These are phyloP conservation scores for Cajanus cajan DNA, from an alignment of 306 rosid genomes.

Conservation along the genomic window DNA sequence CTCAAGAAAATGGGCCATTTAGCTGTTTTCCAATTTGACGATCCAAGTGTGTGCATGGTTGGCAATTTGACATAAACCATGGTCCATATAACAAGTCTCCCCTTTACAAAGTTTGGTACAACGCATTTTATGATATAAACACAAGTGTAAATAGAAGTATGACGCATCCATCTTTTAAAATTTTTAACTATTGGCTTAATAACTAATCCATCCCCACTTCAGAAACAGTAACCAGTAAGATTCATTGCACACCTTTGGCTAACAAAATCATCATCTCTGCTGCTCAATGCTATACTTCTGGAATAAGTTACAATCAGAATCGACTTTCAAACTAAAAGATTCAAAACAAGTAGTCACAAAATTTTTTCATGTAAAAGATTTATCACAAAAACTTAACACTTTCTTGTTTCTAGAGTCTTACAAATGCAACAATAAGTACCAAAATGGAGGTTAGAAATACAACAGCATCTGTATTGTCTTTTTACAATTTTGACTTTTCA, in stretches of 20 bases:
- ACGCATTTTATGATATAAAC: neutral
- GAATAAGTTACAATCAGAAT: neutral
- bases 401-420: slow-evolving; percentile 6
- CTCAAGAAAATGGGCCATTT: neutral
- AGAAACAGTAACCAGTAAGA: neutral
- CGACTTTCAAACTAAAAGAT: neutral
- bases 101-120: neutral
- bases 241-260: neutral
- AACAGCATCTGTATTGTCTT: slow-evolving; percentile 18
- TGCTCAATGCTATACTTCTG: neutral
- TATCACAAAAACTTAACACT: neutral
- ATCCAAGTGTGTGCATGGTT: no score
- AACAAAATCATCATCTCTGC: neutral
- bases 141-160: neutral
- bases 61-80: no score
- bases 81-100: no score
- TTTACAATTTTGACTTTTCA: slow-evolving; percentile 35
- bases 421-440: slow-evolving; percentile 18
- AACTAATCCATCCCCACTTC: neutral
- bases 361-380: neutral
- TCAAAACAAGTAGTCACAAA: neutral
- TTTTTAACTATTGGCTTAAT: neutral
- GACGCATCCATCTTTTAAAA: neutral
- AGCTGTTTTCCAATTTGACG: no score
- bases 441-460: slow-evolving; percentile 17